These are phyloP conservation scores for Vachellia pachyceras DNA, from an alignment of 306 rosid genomes.

Conservation along the genomic window DNA sequence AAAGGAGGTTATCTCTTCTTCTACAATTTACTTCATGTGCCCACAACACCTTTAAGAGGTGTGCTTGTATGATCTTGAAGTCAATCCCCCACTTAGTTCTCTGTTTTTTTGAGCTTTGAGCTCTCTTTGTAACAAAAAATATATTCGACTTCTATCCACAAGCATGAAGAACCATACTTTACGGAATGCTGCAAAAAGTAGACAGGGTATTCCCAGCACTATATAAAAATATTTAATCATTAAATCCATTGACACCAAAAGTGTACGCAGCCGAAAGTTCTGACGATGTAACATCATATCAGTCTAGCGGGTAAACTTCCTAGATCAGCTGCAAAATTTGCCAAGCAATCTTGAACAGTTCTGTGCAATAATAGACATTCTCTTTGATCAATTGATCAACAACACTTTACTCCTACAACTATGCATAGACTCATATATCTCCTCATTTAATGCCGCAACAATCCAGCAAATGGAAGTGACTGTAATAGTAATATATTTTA, in stretches of 20 bases:
- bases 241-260: too few relatives aligned
- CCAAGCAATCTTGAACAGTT: not conserved
- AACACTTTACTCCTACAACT: not conserved
- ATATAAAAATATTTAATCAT: too few relatives aligned
- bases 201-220: not conserved
- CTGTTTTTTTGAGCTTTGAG: too few relatives aligned
- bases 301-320: not conserved
- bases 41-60: too few relatives aligned
- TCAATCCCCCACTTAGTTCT: too few relatives aligned
- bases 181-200: not conserved
- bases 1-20: too few relatives aligned
- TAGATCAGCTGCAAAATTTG: not conserved
- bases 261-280: not conserved
- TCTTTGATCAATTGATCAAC: too few relatives aligned
- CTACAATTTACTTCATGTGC: too few relatives aligned
- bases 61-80: too few relatives aligned
- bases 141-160: not conserved
- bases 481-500: conserved; percentile 32
- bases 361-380: not conserved
- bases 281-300: not conserved
- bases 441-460: conserved; percentile 41
- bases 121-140: too few relatives aligned
- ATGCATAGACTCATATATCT: conserved; percentile 39
- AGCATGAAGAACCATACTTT: not conserved
- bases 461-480: conserved; percentile 33